Evolutionary conservation across 495 filamentous ascomycete species (phyloP), one percentile per base, ranked within the genome.

Genomic region (Aspergillus ellipticus): DNA sequence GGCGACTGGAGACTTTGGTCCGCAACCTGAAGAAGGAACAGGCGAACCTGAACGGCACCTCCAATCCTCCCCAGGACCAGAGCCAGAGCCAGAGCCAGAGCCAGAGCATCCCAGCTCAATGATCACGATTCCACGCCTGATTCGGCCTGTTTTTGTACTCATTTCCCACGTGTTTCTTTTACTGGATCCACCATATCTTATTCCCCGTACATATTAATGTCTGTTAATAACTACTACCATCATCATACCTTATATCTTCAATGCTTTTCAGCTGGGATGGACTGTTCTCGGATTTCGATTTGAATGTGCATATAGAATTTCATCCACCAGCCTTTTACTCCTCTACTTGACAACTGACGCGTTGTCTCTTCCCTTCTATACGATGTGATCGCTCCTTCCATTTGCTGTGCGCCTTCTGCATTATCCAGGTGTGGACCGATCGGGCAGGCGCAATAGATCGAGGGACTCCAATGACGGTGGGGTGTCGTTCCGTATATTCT

Each of bases 1-100:
- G 85, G 13, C 77, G 79, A 64, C 69, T 90, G 19, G 87, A 90
- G 69, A 77, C 74, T 16, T 65, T 84, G 48, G 64, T 88, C 31
- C 74, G 85, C 37, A 66, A 63, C 56, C 59, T 88, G 48, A 77
- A 78, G 62, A 80, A 78, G 57, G 82, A 85, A 48, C 75, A 82
- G 35, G 66, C 72, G 13, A 66, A 67, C 39, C 64, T 73, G 26
- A 79, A 75, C 17, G 76, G 73, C 57, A 84, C 81, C 56, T 78
- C 81, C 10, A 67, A 7, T 7, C n/a, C n/a, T n/a, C n/a, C n/a
- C n/a, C n/a, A n/a, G n/a, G 7, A 68, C 19, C 61, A 79, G 49
- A 82, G 74, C 51, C 79, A 79, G 47, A 78, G 67, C 51, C n/a
- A n/a, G n/a, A 28, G 69, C 19, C 61, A 79, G 49, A 82, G 74